Evolutionary conservation across 2,329 filamentous ascomycete genomes (phyloP).

Genomic region (Cadophora sp.): DNA sequence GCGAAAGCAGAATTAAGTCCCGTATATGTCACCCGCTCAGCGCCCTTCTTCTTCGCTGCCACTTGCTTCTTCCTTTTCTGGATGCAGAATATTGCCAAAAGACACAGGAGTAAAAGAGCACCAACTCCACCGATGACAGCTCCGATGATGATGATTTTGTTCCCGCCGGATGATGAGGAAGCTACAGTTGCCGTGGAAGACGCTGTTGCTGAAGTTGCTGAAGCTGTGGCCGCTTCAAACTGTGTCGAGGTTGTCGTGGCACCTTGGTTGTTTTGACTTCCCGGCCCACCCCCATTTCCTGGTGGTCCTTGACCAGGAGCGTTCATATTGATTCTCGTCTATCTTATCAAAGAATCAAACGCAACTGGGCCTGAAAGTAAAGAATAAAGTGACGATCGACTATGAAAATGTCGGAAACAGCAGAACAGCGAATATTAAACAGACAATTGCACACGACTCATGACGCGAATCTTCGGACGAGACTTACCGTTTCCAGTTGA

Average conservation of each 20-base stretch:
- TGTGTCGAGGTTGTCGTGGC: constrained; percentile 15
- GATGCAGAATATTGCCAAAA: constrained; percentile 29
- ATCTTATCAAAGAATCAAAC: constrained; percentile 3
- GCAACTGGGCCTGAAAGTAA: background rate
- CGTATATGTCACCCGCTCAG: constrained; percentile 31
- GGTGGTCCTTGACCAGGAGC: constrained; percentile 21
- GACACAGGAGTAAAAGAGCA: constrained; percentile 28
- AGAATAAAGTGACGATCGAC: constrained; percentile 10
- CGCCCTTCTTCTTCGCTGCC: constrained; percentile 14
- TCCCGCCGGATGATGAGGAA: constrained; percentile 12
- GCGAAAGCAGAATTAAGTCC: constrained; percentile 32
- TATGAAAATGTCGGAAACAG: background rate
- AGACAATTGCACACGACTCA: constrained; percentile 24
- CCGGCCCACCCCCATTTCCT: constrained; percentile 17
- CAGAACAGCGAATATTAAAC: constrained; percentile 18
- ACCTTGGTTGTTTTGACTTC: constrained; percentile 16
- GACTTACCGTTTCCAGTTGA: constrained; percentile 23
- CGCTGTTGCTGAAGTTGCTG: constrained; percentile 23
- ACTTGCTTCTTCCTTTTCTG: constrained; percentile 29
- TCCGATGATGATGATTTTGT: constrained; percentile 31
- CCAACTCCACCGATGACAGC: constrained; percentile 33
- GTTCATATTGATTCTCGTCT: constrained; percentile 21
- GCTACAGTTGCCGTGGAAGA: constrained; percentile 21
- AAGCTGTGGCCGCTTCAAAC: constrained; percentile 22
- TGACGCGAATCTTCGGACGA: constrained; percentile 29